A percentile compares a stretch with the other conserved stretches of the same genome.
Evolutionary conservation across 805 yeast genomes (phyloP).

Genomic region (Candida fluviatilis): DNA sequence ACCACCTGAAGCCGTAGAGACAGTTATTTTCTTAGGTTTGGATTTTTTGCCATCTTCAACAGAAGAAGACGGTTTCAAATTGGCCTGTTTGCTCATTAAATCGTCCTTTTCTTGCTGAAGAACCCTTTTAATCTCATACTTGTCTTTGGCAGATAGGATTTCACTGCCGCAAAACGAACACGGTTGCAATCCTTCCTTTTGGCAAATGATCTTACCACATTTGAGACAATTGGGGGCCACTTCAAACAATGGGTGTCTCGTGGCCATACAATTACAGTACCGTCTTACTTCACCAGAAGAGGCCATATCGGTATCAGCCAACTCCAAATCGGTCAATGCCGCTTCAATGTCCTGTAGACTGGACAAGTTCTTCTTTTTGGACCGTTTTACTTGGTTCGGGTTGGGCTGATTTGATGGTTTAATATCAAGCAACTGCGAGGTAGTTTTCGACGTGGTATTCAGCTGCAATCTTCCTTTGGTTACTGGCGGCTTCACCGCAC

Average conservation of each 20-base stretch:
- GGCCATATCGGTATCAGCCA: slow-evolving; percentile 7
- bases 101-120: slow-evolving; percentile 51
- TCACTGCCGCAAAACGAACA: slow-evolving; percentile 79
- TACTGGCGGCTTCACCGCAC: neutral
- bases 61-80: slow-evolving; percentile 12
- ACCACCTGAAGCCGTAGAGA: slow-evolving; percentile 54
- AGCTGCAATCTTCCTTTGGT: slow-evolving; percentile 1
- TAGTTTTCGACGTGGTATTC: slow-evolving; percentile 30
- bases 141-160: slow-evolving; percentile 61
- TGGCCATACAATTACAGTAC: slow-evolving; percentile 79
- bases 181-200: slow-evolving; percentile 84
- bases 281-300: slow-evolving; percentile 16
- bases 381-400: slow-evolving; percentile 20
- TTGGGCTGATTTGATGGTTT: slow-evolving; percentile 17
- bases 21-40: slow-evolving; percentile 45
- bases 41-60: slow-evolving; percentile 12
- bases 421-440: slow-evolving; percentile 43
- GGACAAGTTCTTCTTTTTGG: slow-evolving; percentile 46
- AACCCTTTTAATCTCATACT: slow-evolving; percentile 48
- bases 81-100: slow-evolving; percentile 25
- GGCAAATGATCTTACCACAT: slow-evolving; percentile 93
- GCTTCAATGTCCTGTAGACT: slow-evolving; percentile 64
- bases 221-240: slow-evolving; percentile 89
- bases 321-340: slow-evolving; percentile 51
- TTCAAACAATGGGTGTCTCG: slow-evolving; percentile 82